phyloP scores from a whole-genome alignment of 805 yeast genomes.

The Pichia gijzeniarum region DNA sequence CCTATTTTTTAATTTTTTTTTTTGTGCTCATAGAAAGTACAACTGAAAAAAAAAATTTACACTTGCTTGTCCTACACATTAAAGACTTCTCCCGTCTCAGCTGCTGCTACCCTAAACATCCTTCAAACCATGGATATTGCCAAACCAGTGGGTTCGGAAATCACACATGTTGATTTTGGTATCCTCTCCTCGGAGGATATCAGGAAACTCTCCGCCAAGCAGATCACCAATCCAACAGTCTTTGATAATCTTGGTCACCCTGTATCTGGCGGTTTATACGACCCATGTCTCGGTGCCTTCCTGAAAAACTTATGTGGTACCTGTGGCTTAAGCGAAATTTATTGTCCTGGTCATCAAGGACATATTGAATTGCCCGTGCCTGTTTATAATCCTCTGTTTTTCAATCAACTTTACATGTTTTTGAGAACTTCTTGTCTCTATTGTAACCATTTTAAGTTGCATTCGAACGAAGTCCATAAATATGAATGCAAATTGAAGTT shows the following conservation, averaged over 20 bases:
- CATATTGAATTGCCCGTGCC: slow-evolving; percentile 96
- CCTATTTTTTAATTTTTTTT: too few species aligned
- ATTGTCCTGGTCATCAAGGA: slow-evolving; percentile 98
- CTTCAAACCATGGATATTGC: slow-evolving; percentile 78
- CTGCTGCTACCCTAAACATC: too few species aligned
- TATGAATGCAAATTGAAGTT: slow-evolving; percentile 72
- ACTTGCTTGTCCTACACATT: too few species aligned
- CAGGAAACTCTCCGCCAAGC: slow-evolving; percentile 84
- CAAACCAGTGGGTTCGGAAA: slow-evolving; percentile 92
- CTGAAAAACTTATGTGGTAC: slow-evolving; percentile 84
- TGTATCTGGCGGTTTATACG: slow-evolving; percentile 87
- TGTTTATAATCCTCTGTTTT: slow-evolving; percentile 90
- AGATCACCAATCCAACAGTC: slow-evolving; percentile 92
- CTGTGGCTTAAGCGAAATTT: slow-evolving; percentile 90
- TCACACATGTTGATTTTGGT: slow-evolving; percentile 87
- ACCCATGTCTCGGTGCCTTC: slow-evolving; percentile 92
- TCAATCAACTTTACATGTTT: slow-evolving; percentile 81
- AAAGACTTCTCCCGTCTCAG: too few species aligned
- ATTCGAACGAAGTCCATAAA: slow-evolving; percentile 62
- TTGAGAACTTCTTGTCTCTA: slow-evolving; percentile 81
- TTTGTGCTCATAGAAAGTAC: too few species aligned
- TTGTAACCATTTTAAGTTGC: slow-evolving; percentile 81
- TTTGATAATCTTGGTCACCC: slow-evolving; percentile 96
- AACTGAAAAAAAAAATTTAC: too few species aligned
- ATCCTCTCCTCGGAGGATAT: slow-evolving; percentile 78